Evolutionary conservation across 352 stramenopile species (phyloP), one percentile per base, ranked within the genome.

Genomic region (Plasmopara viticola): DNA sequence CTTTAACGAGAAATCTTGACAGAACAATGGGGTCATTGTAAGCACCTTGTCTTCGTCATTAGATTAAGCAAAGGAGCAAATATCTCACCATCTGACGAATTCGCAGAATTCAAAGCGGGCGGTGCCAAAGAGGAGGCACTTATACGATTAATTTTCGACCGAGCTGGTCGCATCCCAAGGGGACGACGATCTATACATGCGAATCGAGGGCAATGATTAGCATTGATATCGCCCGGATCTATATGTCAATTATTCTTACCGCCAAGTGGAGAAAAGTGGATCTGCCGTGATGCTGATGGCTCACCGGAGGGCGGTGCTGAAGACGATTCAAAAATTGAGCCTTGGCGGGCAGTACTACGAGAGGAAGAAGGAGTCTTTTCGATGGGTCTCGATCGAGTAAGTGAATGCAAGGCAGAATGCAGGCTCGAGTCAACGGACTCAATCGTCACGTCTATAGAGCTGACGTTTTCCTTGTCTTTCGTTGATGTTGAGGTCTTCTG

Each of bases 351-450:
- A 20, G 70, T 66, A 51, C 20, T 3, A 25, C 5, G 47, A 33
- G 15, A 51, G 55, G 3, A 53, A 29, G 3, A 3, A 25, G 20
- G 20, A 25, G 20, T 25, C 20, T 1, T 47, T 18, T 60, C 60
- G 5, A 63, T 35, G 8, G 70, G 58, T 17, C 76, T 78, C 18
- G 72, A 70, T 29, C 66, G 70, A n/a, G 66, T 72, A 10, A 79
- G 52, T 8, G 58, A 39, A 29, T 64, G 54, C 30, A 72, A 56
- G 13, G 43, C 40, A 7, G 53, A 57, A n/a, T 72, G 68, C 18
- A 71, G 62, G 50, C 60, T 84, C 2, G 69, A 77, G 44, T 81
- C 71, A 33, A 88, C 66, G 5, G 70, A 79, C 5, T 60, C 74
- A 42, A 72, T 70, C 6, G 55, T 64, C 28, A 74, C 50, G 9